Evolutionary conservation across 495 filamentous ascomycete genomes (phyloP).

Genomic region (Cercophora sp.): DNA sequence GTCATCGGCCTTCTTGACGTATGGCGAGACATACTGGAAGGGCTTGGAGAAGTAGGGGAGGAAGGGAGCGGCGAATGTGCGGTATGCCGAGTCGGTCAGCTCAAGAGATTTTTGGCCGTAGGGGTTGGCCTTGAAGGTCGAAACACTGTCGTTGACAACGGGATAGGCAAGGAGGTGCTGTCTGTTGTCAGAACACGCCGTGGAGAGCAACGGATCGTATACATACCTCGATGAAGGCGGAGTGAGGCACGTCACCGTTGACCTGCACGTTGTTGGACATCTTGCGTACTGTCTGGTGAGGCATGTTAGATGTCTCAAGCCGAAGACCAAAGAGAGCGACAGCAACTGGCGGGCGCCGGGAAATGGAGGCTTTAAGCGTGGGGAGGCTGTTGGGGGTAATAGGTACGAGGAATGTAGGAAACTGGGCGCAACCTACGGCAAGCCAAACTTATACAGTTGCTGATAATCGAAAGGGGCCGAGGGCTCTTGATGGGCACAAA

Average conservation of each 20-base stretch:
- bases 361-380: neutral
- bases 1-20: conserved; percentile 74
- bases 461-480: no score
- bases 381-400: neutral
- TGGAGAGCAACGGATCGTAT: neutral
- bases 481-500: no score
- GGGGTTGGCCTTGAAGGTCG: conserved; percentile 71
- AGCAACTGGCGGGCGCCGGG: neutral
- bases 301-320: conserved; percentile 14
- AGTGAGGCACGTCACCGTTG: conserved; percentile 29
- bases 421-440: neutral
- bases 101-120: conserved; percentile 77
- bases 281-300: conserved; percentile 17
- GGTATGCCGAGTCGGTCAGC: conserved; percentile 64
- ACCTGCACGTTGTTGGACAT: conserved; percentile 21
- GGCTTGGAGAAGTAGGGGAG: conserved; percentile 74
- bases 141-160: conserved; percentile 72
- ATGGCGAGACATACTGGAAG: conserved; percentile 73
- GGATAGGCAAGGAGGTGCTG: conserved; percentile 87
- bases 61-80: conserved; percentile 60
- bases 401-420: neutral
- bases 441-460: neutral
- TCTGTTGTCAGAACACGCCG: neutral
- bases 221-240: conserved; percentile 25
- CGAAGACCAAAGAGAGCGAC: neutral